Evolutionary conservation across 2,329 filamentous ascomycete genomes (phyloP), one percentile per base, ranked within the genome.

Genomic region (Chrysosporium queenslandicum): DNA sequence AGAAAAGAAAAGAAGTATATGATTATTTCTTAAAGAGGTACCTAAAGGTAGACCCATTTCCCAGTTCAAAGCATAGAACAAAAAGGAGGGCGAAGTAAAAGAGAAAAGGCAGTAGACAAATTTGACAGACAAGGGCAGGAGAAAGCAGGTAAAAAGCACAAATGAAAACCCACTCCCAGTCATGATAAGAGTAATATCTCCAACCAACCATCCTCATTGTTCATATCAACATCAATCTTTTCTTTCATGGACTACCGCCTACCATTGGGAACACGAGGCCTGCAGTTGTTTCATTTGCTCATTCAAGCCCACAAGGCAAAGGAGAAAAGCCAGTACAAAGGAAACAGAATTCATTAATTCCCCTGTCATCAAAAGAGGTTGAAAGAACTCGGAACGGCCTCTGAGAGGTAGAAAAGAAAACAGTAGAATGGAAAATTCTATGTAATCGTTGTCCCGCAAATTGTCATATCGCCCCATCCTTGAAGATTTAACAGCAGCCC

Each of bases 401-500:
- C 46, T 50, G 14, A 18, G n/a, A n/a, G n/a, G n/a, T n/a, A n/a
- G n/a, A 29, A 14, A 39, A 52, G 27, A 55, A 59, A 55, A 53
- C 55, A 53, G 57, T 52, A 46, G 59, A 59, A 53, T 54, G 32
- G 52, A 57, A 55, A 42, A 43, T 39, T 34, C 40, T 14, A 20
- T 43, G 21, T 29, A 43, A 54, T 47, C 52, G 50, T 53, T 57
- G 53, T 53, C 36, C 58, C 56, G 48, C 43, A 50, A 50, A 39
- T 14, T n/a, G 30, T 50, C 25, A n/a, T 46, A 41, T 29, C 18
- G 29, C 27, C 23, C 39, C 46, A 49, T 42, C 42, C 41, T 43
- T 39, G 34, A n/a, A 46, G 9, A 55, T 54, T 58, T 70, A 71
- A 61, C 69, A 71, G 64, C 69, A 71, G 60, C 68, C 68, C 58